Evolutionary conservation across 768 basidiomycete species (phyloP).

Genomic region (Suillus subalutaceus): DNA sequence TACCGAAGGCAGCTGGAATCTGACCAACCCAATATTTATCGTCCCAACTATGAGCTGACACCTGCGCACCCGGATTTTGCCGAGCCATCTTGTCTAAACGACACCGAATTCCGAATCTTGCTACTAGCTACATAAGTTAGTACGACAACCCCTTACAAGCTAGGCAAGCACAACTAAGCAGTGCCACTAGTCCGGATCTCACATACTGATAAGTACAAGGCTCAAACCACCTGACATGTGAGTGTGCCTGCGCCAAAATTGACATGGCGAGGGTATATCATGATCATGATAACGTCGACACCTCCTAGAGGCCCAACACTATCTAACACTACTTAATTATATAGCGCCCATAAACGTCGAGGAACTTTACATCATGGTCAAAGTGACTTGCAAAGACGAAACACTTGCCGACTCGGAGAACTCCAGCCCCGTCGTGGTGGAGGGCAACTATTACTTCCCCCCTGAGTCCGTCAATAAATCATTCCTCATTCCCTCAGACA

Average conservation of each 20-base stretch:
- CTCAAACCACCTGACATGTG: not conserved
- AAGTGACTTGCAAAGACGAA: slow-evolving; percentile 51
- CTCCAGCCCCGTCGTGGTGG: slow-evolving; percentile 55
- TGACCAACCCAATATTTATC: slow-evolving; percentile 5
- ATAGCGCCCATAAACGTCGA: not conserved
- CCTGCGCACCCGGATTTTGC: slow-evolving; percentile 9
- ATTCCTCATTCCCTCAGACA: slow-evolving; percentile 53
- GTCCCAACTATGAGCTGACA: not conserved
- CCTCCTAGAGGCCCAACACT: not conserved
- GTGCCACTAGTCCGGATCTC: not conserved
- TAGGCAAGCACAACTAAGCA: not conserved
- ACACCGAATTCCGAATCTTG: not conserved
- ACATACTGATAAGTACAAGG: not conserved
- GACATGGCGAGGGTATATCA: not conserved
- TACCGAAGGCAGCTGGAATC: not conserved
- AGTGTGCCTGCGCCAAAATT: not conserved
- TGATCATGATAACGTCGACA: not conserved
- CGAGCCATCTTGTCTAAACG: not conserved
- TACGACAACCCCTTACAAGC: not conserved
- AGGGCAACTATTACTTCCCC: slow-evolving; percentile 78
- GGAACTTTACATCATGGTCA: slow-evolving; percentile 37
- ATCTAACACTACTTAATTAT: not conserved
- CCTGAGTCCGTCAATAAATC: slow-evolving; percentile 50
- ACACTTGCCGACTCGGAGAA: slow-evolving; percentile 56
- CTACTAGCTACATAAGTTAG: not conserved